Base-by-base conservation (phyloP, 2,329 filamentous ascomycete genomes). In the Hymenoscyphus albidus region DNA sequence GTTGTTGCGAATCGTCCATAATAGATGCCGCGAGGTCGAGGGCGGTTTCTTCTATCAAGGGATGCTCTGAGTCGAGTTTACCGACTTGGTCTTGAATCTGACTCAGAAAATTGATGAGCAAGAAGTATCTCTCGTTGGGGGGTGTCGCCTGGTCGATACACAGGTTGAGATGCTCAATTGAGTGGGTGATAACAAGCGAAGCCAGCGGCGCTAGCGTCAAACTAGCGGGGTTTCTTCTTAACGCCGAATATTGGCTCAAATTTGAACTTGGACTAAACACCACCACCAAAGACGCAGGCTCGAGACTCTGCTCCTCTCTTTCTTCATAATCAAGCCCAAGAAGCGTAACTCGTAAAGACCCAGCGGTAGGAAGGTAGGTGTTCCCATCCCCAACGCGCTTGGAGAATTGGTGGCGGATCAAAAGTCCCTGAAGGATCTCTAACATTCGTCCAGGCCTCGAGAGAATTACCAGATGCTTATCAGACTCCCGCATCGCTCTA, bases 401-500 rank as follows among this genome's bases (percentile, higher is more conserved):
- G 67, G 74, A 69, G 68, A 78, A 78, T 13, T 71, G 74, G 42
- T 79, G 75, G 1, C 76, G 73, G 58, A 78, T 74, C 3, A 85
- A 75, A 16, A 88, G 68, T 6, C 80, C 76, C 65, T 81, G 80
- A 1, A 89, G 75, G 39, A 87, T 80, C 38, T 83, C 80, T 51
- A 85, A 74, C 6, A 85, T 75, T 38, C 79, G 77, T 10, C 80
- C 79, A 5, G 81, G 80, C 22, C 81, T 81, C 9, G 80, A 82
- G 12, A 88, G 71, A 31, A 89, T 80, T 14, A 87, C 74, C 7
- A 88, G 73, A 42, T 80, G 82, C 44, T 78, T 80, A 12, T 81
- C 77, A 13, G 76, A 73, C 16, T 76, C 73, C n/a, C 73, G 71
- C 12, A 87, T 71, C 9, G 74, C 71, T 22, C 81, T 76, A 38